A percentile compares a stretch with the other conserved stretches of the same genome.
phyloP scores from a whole-genome alignment of 83 land plant genomes.

The Picea mariana region DNA sequence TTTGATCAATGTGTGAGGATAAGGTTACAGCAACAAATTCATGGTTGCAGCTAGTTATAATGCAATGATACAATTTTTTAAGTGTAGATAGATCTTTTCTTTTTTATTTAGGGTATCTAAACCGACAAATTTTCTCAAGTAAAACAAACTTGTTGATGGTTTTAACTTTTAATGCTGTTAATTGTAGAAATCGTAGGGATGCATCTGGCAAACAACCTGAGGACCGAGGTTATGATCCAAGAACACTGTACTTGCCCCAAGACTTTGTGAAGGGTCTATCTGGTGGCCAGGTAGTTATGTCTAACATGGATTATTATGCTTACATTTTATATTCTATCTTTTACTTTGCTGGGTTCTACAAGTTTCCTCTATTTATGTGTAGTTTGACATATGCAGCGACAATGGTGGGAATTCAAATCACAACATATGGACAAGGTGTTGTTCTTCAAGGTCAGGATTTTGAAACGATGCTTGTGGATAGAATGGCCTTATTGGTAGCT shows the following conservation, averaged over 20 bases:
- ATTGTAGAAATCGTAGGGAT: conserved; percentile 70
- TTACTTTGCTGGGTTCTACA: background rate
- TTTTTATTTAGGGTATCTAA: no score
- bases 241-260: conserved; percentile 79
- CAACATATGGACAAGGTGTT: conserved; percentile 97
- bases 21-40: no score
- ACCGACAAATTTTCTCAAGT: no score
- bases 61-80: no score
- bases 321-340: conserved; percentile 7
- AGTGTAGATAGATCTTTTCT: no score
- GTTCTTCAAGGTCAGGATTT: conserved; percentile 79
- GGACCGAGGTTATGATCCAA: conserved; percentile 81
- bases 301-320: background rate
- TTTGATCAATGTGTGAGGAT: no score
- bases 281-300: conserved; percentile 78
- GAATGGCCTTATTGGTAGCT: background rate
- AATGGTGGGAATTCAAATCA: conserved; percentile 99
- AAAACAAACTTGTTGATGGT: no score
- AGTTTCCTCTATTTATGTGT: background rate
- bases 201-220: conserved; percentile 73
- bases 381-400: conserved; percentile 51
- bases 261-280: conserved; percentile 74
- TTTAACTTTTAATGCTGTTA: no score
- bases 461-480: background rate
- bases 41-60: no score